A percentile compares a stretch with the other conserved stretches of the same genome.
Conservation (phyloP, 768 basidiomycete genomes). For the Hericium alpestre region DNA sequence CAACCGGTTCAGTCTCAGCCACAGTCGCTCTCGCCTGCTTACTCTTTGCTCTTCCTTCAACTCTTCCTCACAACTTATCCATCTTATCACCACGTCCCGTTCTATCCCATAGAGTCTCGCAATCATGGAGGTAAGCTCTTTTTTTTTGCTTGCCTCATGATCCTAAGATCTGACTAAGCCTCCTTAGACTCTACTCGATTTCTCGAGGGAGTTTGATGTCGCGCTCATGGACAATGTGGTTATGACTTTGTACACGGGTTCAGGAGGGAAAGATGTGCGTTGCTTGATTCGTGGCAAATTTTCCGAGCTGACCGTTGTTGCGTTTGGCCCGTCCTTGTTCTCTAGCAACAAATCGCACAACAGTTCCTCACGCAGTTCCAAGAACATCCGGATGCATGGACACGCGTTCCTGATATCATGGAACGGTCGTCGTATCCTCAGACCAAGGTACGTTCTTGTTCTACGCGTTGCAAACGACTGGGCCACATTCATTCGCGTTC, state of each 20-base stretch:
- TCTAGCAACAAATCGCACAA: conserved; percentile 90
- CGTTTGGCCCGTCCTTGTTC: conserved; percentile 1
- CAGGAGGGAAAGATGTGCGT: conserved; percentile 65
- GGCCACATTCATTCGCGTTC: neutral
- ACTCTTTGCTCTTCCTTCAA: neutral
- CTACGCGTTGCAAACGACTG: neutral
- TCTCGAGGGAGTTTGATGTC: conserved; percentile 89
- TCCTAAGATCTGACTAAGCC: conserved; percentile 6
- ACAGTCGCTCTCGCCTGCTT: neutral
- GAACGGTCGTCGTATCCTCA: conserved; percentile 78
- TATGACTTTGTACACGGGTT: conserved; percentile 80
- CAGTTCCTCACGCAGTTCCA: conserved; percentile 91
- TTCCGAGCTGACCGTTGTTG: neutral
- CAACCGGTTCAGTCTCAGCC: neutral
- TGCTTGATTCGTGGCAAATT: conserved; percentile 5
- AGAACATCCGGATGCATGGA: conserved; percentile 95
- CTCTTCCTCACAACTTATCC: neutral
- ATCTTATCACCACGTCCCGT: neutral
- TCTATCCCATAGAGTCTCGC: conserved; percentile 1
- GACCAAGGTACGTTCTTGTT: conserved; percentile 49
- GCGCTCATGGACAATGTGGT: conserved; percentile 88
- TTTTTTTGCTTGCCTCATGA: neutral
- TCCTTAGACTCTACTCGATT: conserved; percentile 77
- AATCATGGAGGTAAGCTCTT: conserved; percentile 3
- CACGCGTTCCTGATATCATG: conserved; percentile 87